Evolutionary conservation across 2,329 filamentous ascomycete species (phyloP).

Genomic region (Teratosphaeria pseudoeucalypti): DNA sequence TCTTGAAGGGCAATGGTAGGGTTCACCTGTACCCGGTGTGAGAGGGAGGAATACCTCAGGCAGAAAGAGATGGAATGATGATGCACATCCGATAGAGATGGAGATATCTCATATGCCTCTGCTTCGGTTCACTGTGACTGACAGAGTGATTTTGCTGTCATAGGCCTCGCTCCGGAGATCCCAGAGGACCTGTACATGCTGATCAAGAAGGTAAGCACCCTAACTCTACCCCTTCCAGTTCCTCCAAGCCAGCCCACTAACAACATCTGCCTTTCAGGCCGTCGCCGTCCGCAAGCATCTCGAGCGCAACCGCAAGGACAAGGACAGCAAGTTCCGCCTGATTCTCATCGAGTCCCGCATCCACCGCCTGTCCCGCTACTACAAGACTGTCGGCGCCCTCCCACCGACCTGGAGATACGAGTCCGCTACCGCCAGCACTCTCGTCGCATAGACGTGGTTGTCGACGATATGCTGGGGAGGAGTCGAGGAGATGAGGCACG

Average conservation of each 20-base stretch:
- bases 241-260: neutral
- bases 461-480: neutral
- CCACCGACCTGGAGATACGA: conserved; percentile 98
- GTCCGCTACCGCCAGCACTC: conserved; percentile 87
- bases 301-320: conserved; percentile 99
- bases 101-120: conserved; percentile 28
- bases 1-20: conserved; percentile 96
- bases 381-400: conserved; percentile 82
- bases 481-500: neutral
- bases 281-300: conserved; percentile 99
- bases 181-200: conserved; percentile 99
- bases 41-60: conserved; percentile 14
- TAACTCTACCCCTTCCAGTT: neutral
- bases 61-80: conserved; percentile 17
- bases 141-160: conserved; percentile 32
- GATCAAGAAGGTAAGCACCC: conserved; percentile 85
- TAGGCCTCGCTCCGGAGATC: conserved; percentile 96
- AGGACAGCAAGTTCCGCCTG: conserved; percentile 99
- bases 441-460: conserved; percentile 65
- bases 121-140: conserved; percentile 31
- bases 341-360: conserved; percentile 99
- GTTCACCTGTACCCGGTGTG: conserved; percentile 33
- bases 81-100: neutral
- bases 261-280: conserved; percentile 45
- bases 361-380: conserved; percentile 98